These are phyloP conservation scores for Sphaerobolus stellatus DNA, from an alignment of 1,284 basidiomycete species.

Conservation along the genomic window DNA sequence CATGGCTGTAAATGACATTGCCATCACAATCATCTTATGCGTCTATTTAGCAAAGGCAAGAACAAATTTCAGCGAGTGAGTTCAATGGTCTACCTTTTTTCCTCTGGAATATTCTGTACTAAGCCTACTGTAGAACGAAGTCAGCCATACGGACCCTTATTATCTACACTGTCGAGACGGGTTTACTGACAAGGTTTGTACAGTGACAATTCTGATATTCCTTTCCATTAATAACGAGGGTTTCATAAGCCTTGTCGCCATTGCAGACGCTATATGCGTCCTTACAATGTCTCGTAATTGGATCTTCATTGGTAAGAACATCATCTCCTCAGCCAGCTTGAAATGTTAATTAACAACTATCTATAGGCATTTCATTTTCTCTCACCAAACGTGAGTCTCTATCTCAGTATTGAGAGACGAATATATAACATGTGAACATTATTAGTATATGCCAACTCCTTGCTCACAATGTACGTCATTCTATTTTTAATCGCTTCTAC, in stretches of 20 bases:
- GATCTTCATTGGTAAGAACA: slow-evolving; percentile 8
- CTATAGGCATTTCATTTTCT: slow-evolving; percentile 4
- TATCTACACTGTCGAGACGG: slow-evolving; percentile 11
- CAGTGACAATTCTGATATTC: background rate
- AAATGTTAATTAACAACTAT: background rate
- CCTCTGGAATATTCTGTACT: background rate
- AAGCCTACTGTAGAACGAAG: background rate
- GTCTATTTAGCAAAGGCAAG: slow-evolving; percentile 1
- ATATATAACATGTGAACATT: background rate
- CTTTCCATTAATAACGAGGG: background rate
- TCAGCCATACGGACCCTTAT: slow-evolving; percentile 10
- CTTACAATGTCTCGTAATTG: slow-evolving; percentile 10
- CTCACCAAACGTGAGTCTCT: slow-evolving; percentile 9
- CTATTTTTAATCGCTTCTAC: background rate
- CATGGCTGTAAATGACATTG: slow-evolving; percentile 12
- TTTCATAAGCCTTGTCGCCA: slow-evolving; percentile 3
- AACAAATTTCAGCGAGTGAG: slow-evolving; percentile 3
- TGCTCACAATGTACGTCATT: slow-evolving; percentile 11
- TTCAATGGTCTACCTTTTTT: background rate
- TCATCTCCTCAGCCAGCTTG: background rate
- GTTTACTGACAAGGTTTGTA: slow-evolving; percentile 9
- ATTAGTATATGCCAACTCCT: slow-evolving; percentile 12
- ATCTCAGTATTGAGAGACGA: background rate
- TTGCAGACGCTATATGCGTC: slow-evolving; percentile 8
- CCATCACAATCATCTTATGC: slow-evolving; percentile 7